Evolutionary conservation across 768 basidiomycete genomes (phyloP).

Genomic region (Tremella fuciformis): DNA sequence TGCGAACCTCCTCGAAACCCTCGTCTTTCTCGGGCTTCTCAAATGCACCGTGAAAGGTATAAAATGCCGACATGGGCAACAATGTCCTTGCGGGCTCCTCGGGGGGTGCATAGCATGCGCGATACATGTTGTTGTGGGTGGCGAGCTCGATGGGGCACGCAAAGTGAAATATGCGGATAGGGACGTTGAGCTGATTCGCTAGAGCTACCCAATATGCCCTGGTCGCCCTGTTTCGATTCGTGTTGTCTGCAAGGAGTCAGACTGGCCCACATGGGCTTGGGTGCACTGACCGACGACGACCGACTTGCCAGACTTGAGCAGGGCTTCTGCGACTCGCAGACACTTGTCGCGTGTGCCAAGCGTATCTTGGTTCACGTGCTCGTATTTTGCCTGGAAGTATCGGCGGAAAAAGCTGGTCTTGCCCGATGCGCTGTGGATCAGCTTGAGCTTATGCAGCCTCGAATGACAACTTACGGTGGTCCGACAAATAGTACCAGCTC

Average conservation of each 20-base stretch:
- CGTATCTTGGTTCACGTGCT: constrained; percentile 82
- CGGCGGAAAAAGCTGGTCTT: constrained; percentile 76
- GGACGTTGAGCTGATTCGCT: constrained; percentile 60
- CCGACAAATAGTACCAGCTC: constrained; percentile 65
- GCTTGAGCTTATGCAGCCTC: not conserved
- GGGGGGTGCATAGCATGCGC: constrained; percentile 58
- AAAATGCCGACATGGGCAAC: constrained; percentile 46
- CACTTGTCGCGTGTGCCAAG: constrained; percentile 74
- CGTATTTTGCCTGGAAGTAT: constrained; percentile 68
- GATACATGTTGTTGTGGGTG: constrained; percentile 90
- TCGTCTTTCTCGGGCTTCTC: constrained; percentile 68
- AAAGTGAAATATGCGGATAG: constrained; percentile 72
- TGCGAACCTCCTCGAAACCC: constrained; percentile 73
- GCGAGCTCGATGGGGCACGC: constrained; percentile 73
- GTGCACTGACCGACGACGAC: constrained; percentile 69
- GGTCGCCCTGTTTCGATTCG: constrained; percentile 72
- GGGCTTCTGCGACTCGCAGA: constrained; percentile 62
- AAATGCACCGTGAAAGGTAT: constrained; percentile 33
- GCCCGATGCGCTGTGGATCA: constrained; percentile 57
- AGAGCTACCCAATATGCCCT: constrained; percentile 69
- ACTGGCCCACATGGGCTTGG: not conserved
- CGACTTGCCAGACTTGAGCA: constrained; percentile 60
- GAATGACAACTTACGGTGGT: constrained; percentile 53
- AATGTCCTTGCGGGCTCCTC: constrained; percentile 31
- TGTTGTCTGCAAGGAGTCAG: constrained; percentile 65